Evolutionary conservation across 2,329 filamentous ascomycete genomes (phyloP).

Genomic region (Drechslera avenae): DNA sequence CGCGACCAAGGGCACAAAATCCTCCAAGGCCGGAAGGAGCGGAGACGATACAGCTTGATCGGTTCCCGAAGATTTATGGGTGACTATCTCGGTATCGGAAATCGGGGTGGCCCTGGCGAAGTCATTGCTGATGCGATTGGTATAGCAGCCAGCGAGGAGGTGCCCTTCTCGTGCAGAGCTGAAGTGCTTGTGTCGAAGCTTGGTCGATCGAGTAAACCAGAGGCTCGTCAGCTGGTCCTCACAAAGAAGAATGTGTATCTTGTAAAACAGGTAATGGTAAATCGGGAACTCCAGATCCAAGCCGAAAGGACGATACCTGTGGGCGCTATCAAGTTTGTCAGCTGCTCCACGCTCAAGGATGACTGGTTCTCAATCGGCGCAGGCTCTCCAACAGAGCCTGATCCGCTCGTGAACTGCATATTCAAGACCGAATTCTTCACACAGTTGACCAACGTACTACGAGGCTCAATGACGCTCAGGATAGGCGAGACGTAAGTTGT

Average conservation of each 20-base stretch:
- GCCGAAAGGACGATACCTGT: constrained; percentile 82
- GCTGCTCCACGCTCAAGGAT: constrained; percentile 79
- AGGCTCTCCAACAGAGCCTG: constrained; percentile 87
- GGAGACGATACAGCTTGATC: constrained; percentile 85
- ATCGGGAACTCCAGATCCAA: constrained; percentile 79
- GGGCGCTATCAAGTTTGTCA: constrained; percentile 86
- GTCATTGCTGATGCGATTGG: constrained; percentile 77
- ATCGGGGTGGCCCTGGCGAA: constrained; percentile 76
- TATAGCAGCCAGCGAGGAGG: constrained; percentile 72
- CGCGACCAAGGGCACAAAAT: constrained; percentile 86
- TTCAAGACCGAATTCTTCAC: constrained; percentile 98
- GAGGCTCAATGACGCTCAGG: constrained; percentile 79
- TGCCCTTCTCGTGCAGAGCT: constrained; percentile 87
- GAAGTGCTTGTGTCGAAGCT: constrained; percentile 94
- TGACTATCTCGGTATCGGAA: constrained; percentile 90
- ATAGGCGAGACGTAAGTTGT: constrained; percentile 68
- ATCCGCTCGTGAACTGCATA: constrained; percentile 90
- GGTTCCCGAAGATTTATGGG: constrained; percentile 92
- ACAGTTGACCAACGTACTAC: constrained; percentile 80
- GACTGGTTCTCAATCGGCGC: constrained; percentile 96
- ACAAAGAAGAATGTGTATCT: constrained; percentile 89
- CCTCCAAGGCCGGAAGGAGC: constrained; percentile 84
- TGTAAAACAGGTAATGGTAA: constrained; percentile 80
- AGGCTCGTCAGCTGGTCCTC: constrained; percentile 81
- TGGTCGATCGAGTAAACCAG: constrained; percentile 91